Base-by-base conservation (phyloP, 495 filamentous ascomycete genomes). In the Cetradonia linearis region DNA sequence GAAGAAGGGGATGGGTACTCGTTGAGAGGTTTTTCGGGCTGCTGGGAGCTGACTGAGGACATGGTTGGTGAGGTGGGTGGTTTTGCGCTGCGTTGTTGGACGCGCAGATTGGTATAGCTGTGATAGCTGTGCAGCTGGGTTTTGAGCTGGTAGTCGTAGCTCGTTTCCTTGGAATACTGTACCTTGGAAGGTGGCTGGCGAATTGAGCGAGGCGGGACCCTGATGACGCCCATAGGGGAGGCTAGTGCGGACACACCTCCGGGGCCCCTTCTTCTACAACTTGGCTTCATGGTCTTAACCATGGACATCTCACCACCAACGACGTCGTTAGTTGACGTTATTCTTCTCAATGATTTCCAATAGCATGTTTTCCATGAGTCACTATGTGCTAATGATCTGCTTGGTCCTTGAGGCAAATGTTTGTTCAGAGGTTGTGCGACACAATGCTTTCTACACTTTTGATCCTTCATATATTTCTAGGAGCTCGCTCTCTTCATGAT, bases 11-110 rank as follows among this genome's bases (percentile, higher is more conserved):
- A 33, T 31, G 37, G 38, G 25, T 63, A 68, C 67, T 69, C 57
- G 53, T 69, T 60, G 33, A 69, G 67, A 30, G 65, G 65, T 56
- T 69, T 69, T 23, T 69, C 63, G 38, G 56, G 55, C 30, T 53
- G 55, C 20, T 55, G 47, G 42, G 61, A 62, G 37, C 57, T 54
- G 36, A 52, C 37, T 20, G 61, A 60, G 31, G 59, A 64, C 59
- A 62, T 68, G 48, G 54, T 31, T 7, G 28, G n/a, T 47, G 38
- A 16, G 6, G 37, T 50, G 34, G 56, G 5, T 40, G 8, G 18
- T 3, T 37, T 52, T 40, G 46, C 50, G 30, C 31, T n/a, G 31
- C 18, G 28, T 20, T 37, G 20, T 16, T 50, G 48, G 48, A 25
- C 14, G 28, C 2, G 27, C 5, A 14, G 7, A 4, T 28, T 50